Evolutionary conservation across 805 yeast genomes (phyloP), one percentile per base, ranked within the genome.

Genomic region (Candida succiphila): DNA sequence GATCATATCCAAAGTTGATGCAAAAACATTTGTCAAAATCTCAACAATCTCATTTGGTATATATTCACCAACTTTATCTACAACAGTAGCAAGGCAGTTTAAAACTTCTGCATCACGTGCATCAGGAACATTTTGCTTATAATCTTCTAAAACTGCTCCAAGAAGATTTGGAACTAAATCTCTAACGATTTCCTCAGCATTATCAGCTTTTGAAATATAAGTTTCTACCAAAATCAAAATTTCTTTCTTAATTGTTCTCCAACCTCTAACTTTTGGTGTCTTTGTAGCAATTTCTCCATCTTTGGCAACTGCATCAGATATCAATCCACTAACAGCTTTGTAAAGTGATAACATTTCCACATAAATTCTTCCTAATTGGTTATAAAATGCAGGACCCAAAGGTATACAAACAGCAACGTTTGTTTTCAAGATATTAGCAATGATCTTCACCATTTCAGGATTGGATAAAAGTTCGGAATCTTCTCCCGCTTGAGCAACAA

Each of bases 91-190:
- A 75, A 92, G 79, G 69, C 97, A 88, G 59, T 83, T 85, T 56
- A 92, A 69, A 5, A 92, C 98, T 61, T 92, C 98, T 7, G 96
- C 95, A 61, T 92, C 98, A 54, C 97, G 78, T 8, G 96, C 96
- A 62, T 87, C 95, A 4, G 97, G 94, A 23, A 87, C 95, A 51
- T 84, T 84, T 14, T 75, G 63, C 49, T 74, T 75, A 61, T 92
- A 92, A 56, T 92, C 99, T 40, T 82, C 94, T 42, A 92, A 69
- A 13, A 86, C 88, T 0, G 96, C 85, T 29, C 69, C 69, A 41
- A 92, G 73, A 50, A 92, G 63, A 21, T 94, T 94, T 41, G 83
- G 84, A 4, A 87, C 78, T 43, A 92, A 69, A 42, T 81, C 86
- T 32, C 77, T 69, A 17, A 84, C 95, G 33, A 89, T 78, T 46